Percentiles rank a stretch among this genome's conserved stretches.
These are phyloP conservation scores for Leishmania amazonensis DNA, from an alignment of 208 protist species.

Conservation along the genomic window DNA sequence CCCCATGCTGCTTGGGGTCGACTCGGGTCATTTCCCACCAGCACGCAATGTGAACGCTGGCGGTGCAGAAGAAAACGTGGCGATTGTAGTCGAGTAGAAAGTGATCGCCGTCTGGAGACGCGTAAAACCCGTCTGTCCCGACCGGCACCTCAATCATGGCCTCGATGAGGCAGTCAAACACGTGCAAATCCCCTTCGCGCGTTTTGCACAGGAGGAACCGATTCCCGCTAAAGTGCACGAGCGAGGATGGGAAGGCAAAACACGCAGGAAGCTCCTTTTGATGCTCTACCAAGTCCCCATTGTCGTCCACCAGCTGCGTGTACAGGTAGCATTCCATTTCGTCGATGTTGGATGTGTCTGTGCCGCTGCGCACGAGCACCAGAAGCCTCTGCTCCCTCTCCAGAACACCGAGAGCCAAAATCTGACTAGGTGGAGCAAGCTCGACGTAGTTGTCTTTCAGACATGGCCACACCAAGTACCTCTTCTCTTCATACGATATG, in stretches of 20 bases:
- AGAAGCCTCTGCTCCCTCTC: slow-evolving; percentile 43
- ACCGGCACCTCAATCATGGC: slow-evolving; percentile 50
- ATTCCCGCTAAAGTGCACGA: slow-evolving; percentile 48
- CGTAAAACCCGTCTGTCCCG: slow-evolving; percentile 59
- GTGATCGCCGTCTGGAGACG: slow-evolving; percentile 43
- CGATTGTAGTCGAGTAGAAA: slow-evolving; percentile 50
- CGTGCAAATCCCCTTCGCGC: slow-evolving; percentile 42
- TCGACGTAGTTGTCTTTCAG: slow-evolving; percentile 47
- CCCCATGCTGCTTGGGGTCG: slow-evolving; percentile 7
- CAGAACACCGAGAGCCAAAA: slow-evolving; percentile 50
- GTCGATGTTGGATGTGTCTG: slow-evolving; percentile 26
- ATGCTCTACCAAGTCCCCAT: slow-evolving; percentile 27
- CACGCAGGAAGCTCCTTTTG: slow-evolving; percentile 47
- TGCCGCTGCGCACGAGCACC: slow-evolving; percentile 37
- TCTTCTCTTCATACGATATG: slow-evolving; percentile 38
- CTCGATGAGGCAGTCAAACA: slow-evolving; percentile 59
- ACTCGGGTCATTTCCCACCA: slow-evolving; percentile 40
- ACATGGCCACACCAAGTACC: slow-evolving; percentile 42
- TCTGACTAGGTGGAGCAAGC: slow-evolving; percentile 50
- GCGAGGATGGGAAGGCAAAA: slow-evolving; percentile 45
- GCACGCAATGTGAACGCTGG: slow-evolving; percentile 22
- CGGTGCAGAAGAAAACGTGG: slow-evolving; percentile 43
- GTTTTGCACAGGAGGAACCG: slow-evolving; percentile 61
- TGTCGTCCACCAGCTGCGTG: slow-evolving; percentile 31
- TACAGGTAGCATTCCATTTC: slow-evolving; percentile 58